Evolutionary conservation across 2,329 filamentous ascomycete genomes (phyloP).

Genomic region (Chrysoporthe cubensis): DNA sequence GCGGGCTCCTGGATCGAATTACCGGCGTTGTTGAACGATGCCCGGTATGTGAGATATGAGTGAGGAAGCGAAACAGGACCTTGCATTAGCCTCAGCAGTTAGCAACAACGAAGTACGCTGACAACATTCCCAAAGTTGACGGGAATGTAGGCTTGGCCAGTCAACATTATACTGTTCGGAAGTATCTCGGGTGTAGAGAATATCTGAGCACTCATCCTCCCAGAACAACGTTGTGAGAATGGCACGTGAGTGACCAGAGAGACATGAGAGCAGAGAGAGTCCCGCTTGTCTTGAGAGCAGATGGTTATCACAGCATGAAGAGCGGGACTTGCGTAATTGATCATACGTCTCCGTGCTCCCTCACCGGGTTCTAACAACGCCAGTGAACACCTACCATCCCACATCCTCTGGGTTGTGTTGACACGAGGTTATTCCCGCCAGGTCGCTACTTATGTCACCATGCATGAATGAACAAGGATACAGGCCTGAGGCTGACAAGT

Average conservation of each 20-base stretch:
- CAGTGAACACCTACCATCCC: too few species aligned
- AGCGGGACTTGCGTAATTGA: too few species aligned
- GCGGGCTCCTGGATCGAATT: background rate
- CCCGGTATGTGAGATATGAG: too few species aligned
- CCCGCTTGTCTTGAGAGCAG: too few species aligned
- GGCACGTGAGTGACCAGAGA: background rate
- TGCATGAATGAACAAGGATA: slow-evolving; percentile 8
- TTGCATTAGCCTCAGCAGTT: background rate
- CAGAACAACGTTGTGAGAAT: background rate
- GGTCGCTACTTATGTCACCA: background rate
- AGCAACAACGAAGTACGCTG: background rate
- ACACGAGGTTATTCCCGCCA: too few species aligned
- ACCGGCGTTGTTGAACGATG: background rate
- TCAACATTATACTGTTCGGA: background rate
- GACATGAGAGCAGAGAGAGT: too few species aligned
- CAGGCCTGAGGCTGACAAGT: background rate
- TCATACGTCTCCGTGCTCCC: too few species aligned
- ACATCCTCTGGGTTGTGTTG: too few species aligned
- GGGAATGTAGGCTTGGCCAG: background rate
- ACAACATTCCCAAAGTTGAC: background rate
- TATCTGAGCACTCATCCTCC: background rate
- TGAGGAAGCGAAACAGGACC: background rate
- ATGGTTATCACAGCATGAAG: too few species aligned
- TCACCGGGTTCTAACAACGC: too few species aligned
- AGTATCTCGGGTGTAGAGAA: background rate